These are phyloP conservation scores for Thraustotheca clavata DNA, from an alignment of 352 stramenopile genomes.

Conservation along the genomic window DNA sequence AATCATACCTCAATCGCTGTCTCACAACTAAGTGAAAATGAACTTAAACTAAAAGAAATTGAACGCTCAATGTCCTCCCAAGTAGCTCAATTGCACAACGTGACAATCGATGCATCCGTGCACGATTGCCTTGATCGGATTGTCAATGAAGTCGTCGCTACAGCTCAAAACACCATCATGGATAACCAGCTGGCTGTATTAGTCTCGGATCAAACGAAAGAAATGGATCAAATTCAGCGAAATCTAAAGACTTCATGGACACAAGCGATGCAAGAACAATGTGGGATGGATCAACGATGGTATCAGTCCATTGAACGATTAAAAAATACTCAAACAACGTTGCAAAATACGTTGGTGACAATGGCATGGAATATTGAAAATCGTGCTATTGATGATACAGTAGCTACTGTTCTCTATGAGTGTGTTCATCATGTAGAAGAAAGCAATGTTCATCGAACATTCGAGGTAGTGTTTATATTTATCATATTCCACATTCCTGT, in stretches of 20 bases:
- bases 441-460: no score
- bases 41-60: no score
- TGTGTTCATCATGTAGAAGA: background rate
- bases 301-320: background rate
- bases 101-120: background rate
- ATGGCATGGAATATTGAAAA: constrained; percentile 22
- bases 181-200: no score
- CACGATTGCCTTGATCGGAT: background rate
- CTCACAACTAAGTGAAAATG: no score
- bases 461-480: background rate
- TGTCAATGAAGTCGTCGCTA: background rate
- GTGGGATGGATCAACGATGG: background rate
- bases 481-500: background rate
- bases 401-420: background rate
- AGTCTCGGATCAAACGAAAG: no score
- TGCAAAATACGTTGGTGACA: constrained; percentile 13
- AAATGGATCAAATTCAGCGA: background rate
- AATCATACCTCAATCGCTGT: background rate
- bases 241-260: no score
- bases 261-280: background rate
- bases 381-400: background rate
- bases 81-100: no score
- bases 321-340: background rate
- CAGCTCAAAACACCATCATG: no score
- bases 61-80: no score